phyloP scores from a whole-genome alignment of 345 rosid species.

The Cardamine resedifolia region DNA sequence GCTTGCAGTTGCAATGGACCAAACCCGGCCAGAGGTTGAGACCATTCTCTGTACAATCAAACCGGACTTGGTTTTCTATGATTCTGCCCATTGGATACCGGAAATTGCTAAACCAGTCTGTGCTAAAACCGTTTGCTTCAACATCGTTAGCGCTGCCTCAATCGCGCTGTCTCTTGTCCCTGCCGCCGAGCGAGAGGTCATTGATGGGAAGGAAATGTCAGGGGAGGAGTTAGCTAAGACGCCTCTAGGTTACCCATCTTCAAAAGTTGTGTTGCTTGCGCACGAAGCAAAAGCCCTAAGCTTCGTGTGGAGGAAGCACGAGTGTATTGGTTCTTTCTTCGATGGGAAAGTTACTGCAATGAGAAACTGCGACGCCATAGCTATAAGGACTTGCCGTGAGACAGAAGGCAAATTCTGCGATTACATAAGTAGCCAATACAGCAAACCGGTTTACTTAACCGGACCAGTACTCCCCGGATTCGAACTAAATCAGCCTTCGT shows the following conservation, averaged over 20 bases:
- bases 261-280: conserved; percentile 44
- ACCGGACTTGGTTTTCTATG: conserved; percentile 57
- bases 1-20: conserved; percentile 64
- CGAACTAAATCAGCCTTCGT: neutral
- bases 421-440: conserved; percentile 52
- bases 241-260: conserved; percentile 66
- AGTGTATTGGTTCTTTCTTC: conserved; percentile 53
- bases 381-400: conserved; percentile 71
- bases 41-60: conserved; percentile 26
- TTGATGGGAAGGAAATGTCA: conserved; percentile 36
- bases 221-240: conserved; percentile 49
- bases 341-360: conserved; percentile 44
- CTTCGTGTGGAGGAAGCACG: conserved; percentile 50
- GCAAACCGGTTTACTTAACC: conserved; percentile 49
- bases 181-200: conserved; percentile 42
- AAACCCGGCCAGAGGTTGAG: conserved; percentile 55
- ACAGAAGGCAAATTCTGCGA: conserved; percentile 59
- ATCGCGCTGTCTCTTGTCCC: conserved; percentile 64
- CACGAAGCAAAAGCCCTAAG: conserved; percentile 45
- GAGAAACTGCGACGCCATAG: conserved; percentile 54
- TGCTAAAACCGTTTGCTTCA: conserved; percentile 55
- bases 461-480: conserved; percentile 57
- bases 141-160: conserved; percentile 52
- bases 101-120: conserved; percentile 48
- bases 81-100: conserved; percentile 61